These are phyloP conservation scores for Phytophthora pisi DNA, from an alignment of 352 stramenopile genomes.

Conservation along the genomic window DNA sequence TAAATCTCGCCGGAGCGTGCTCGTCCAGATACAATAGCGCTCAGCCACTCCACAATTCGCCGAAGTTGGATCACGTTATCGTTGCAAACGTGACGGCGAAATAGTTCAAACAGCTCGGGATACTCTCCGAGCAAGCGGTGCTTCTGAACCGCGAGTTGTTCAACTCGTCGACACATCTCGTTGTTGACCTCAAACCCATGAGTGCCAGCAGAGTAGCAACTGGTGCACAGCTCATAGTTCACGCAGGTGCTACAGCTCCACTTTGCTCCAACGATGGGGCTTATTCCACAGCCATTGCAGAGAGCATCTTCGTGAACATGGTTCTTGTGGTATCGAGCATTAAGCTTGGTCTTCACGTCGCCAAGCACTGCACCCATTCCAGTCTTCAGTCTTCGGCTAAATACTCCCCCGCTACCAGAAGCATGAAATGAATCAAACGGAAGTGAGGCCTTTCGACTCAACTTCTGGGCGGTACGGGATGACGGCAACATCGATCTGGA, in stretches of 20 bases:
- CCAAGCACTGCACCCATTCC: constrained; percentile 56
- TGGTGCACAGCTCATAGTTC: constrained; percentile 70
- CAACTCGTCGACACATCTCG: constrained; percentile 71
- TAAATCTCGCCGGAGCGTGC: constrained; percentile 55
- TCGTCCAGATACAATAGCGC: constrained; percentile 58
- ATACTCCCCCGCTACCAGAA: constrained; percentile 44
- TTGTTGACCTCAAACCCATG: constrained; percentile 78
- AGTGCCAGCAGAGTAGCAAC: constrained; percentile 67
- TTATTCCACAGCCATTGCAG: constrained; percentile 80
- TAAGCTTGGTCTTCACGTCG: constrained; percentile 63
- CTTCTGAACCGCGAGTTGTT: constrained; percentile 58
- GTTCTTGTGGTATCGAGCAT: constrained; percentile 61
- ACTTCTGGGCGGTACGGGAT: constrained; percentile 9
- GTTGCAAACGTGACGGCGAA: constrained; percentile 69
- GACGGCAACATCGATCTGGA: constrained; percentile 64
- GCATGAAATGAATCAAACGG: constrained; percentile 30
- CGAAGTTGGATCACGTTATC: constrained; percentile 76
- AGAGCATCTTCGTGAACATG: constrained; percentile 81
- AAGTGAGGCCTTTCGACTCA: constrained; percentile 26
- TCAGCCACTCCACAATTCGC: constrained; percentile 72
- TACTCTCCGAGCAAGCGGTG: constrained; percentile 58
- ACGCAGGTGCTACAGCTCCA: constrained; percentile 82
- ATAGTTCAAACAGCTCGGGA: constrained; percentile 73
- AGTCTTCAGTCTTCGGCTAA: constrained; percentile 54
- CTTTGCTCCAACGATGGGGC: constrained; percentile 74